These are phyloP conservation scores for Pulveroboletus frians DNA, from an alignment of 768 basidiomycete genomes.

Conservation along the genomic window DNA sequence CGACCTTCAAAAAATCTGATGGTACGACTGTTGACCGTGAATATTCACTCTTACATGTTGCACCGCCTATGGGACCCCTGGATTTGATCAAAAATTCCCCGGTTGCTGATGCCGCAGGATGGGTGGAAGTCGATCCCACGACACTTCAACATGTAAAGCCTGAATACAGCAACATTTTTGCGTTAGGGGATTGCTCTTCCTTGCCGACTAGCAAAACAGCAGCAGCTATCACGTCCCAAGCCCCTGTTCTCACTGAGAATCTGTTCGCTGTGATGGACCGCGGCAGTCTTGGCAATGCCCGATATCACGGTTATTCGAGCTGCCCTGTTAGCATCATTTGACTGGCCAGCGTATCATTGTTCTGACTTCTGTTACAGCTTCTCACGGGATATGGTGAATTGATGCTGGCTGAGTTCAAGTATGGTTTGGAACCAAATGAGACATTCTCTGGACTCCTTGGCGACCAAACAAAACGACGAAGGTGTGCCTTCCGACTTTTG, in stretches of 20 bases:
- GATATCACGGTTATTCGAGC: slow-evolving; percentile 86
- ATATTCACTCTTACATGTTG: slow-evolving; percentile 80
- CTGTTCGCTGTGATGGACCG: slow-evolving; percentile 69
- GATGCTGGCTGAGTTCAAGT: slow-evolving; percentile 92
- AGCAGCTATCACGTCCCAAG: slow-evolving; percentile 87
- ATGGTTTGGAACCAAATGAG: slow-evolving; percentile 84
- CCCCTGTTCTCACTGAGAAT: slow-evolving; percentile 89
- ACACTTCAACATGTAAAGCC: slow-evolving; percentile 84
- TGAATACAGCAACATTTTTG: slow-evolving; percentile 75
- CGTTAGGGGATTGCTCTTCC: slow-evolving; percentile 88
- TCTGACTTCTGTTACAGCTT: slow-evolving; percentile 40
- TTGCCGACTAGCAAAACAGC: slow-evolving; percentile 95
- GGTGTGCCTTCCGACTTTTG: slow-evolving; percentile 36
- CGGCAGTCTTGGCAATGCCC: slow-evolving; percentile 62
- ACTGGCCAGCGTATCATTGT: neutral
- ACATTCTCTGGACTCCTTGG: slow-evolving; percentile 64
- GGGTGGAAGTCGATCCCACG: slow-evolving; percentile 79
- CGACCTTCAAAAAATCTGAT: slow-evolving; percentile 80
- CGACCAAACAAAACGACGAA: slow-evolving; percentile 71
- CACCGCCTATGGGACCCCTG: slow-evolving; percentile 89
- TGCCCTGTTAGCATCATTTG: slow-evolving; percentile 61
- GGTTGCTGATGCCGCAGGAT: slow-evolving; percentile 77
- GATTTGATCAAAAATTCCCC: slow-evolving; percentile 74
- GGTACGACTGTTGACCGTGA: slow-evolving; percentile 63
- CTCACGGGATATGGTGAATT: slow-evolving; percentile 77